Conservation (phyloP, 805 yeast species). For the Starmerella khaoyaiensis region DNA sequence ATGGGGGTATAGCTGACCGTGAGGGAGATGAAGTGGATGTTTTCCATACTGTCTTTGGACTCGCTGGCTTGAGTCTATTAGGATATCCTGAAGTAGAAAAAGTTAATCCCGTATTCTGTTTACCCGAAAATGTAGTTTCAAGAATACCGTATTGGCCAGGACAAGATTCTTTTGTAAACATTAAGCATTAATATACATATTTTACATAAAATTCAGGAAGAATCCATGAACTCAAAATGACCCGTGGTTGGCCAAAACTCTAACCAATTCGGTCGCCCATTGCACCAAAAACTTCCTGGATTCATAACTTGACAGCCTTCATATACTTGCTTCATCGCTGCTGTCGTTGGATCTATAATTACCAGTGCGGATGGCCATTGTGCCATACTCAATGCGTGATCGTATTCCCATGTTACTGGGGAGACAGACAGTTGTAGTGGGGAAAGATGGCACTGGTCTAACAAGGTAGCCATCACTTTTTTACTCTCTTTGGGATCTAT, state of each 20-base stretch:
- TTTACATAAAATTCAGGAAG: not conserved
- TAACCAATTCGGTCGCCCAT: conserved; percentile 45
- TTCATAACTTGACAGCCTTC: conserved; percentile 73
- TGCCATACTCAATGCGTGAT: conserved; percentile 51
- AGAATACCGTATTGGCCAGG: conserved; percentile 16
- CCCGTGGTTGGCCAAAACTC: conserved; percentile 58
- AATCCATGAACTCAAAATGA: conserved; percentile 27
- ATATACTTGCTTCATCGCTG: conserved; percentile 60
- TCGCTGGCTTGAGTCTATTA: conserved; percentile 74
- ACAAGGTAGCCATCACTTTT: conserved; percentile 59
- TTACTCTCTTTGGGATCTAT: conserved; percentile 27
- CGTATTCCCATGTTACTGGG: conserved; percentile 58
- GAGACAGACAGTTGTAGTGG: conserved; percentile 56
- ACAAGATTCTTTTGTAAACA: not conserved
- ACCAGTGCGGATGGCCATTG: conserved; percentile 62
- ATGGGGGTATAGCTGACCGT: conserved; percentile 88
- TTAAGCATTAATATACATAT: not conserved
- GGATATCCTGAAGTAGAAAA: conserved; percentile 45
- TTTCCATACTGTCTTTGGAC: conserved; percentile 81
- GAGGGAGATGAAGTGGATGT: conserved; percentile 87
- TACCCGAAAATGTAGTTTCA: conserved; percentile 36
- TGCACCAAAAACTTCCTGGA: conserved; percentile 42
- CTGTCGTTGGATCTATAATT: conserved; percentile 58
- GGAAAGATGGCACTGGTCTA: conserved; percentile 79
- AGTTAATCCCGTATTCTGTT: conserved; percentile 78